Evolutionary conservation across 208 protist species (phyloP).

Genomic region (Porcisia hertigi): DNA sequence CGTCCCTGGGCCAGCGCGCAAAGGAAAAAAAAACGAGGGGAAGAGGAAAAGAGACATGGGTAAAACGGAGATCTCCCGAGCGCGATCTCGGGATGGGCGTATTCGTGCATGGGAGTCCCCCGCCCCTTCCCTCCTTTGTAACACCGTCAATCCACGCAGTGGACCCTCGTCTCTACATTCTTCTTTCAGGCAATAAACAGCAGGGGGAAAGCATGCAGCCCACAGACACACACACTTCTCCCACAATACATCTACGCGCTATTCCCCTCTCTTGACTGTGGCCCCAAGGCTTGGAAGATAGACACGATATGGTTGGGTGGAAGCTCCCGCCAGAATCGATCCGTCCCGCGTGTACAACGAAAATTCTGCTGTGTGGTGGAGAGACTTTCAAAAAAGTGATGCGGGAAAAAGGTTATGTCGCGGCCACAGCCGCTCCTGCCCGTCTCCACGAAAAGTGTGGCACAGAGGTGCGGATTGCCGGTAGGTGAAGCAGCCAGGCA

Average conservation of each 20-base stretch:
- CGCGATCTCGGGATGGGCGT: no score
- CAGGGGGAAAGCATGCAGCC: no score
- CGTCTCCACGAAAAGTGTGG: constrained; percentile 5
- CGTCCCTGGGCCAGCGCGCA: neutral
- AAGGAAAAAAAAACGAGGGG: neutral
- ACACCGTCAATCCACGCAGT: neutral
- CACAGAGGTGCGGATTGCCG: constrained; percentile 15
- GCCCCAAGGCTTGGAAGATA: constrained; percentile 19
- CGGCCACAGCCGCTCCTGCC: neutral
- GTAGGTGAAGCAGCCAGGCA: constrained; percentile 5
- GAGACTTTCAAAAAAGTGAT: constrained; percentile 36
- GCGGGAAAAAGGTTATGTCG: constrained; percentile 42
- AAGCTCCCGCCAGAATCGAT: constrained; percentile 41
- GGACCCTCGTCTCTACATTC: neutral
- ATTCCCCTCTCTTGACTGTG: neutral
- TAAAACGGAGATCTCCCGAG: no score
- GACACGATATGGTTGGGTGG: constrained; percentile 43
- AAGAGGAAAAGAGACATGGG: no score
- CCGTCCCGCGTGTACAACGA: constrained; percentile 11
- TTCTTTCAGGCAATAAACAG: no score
- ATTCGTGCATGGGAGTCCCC: no score
- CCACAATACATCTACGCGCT: neutral
- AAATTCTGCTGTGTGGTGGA: constrained; percentile 8
- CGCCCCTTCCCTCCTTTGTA: no score
- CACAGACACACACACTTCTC: neutral